Conservation (phyloP, 2,329 filamentous ascomycete genomes). For the Aspergillus sclerotialis region DNA sequence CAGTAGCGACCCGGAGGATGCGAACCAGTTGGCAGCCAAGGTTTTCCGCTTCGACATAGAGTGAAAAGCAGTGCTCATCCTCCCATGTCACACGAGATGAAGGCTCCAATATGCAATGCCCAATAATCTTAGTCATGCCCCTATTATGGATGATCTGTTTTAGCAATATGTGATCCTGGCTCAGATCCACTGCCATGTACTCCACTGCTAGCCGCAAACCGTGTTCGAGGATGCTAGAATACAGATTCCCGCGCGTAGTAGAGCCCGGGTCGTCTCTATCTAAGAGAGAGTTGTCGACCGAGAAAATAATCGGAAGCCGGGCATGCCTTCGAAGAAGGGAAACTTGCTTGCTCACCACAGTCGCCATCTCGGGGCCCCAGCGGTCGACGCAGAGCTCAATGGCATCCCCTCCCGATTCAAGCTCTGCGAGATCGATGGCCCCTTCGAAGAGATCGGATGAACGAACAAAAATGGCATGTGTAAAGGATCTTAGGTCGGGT, state of each 20-base stretch:
- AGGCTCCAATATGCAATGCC: slow-evolving; percentile 27
- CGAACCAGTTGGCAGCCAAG: slow-evolving; percentile 34
- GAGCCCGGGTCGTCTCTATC: slow-evolving; percentile 6
- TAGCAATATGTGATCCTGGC: slow-evolving; percentile 21
- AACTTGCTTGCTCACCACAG: slow-evolving; percentile 49
- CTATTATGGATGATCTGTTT: slow-evolving; percentile 23
- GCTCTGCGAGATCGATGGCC: slow-evolving; percentile 40
- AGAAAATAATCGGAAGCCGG: slow-evolving; percentile 51
- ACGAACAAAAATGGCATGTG: slow-evolving; percentile 34
- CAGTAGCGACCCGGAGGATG: slow-evolving; percentile 27
- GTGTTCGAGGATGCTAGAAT: slow-evolving; percentile 32
- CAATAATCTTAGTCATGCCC: slow-evolving; percentile 36
- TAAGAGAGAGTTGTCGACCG: slow-evolving; percentile 38
- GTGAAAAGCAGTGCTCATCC: slow-evolving; percentile 24
- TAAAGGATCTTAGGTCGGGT: slow-evolving; percentile 49
- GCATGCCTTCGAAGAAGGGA: slow-evolving; percentile 52
- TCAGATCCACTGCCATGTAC: slow-evolving; percentile 32
- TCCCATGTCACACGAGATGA: slow-evolving; percentile 25
- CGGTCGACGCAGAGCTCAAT: slow-evolving; percentile 55
- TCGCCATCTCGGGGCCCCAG: slow-evolving; percentile 46
- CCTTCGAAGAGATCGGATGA: slow-evolving; percentile 28
- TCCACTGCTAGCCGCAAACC: slow-evolving; percentile 35
- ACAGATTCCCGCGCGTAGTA: slow-evolving; percentile 12
- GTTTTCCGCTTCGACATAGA: slow-evolving; percentile 29
- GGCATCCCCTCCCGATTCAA: slow-evolving; percentile 54